Conservation (phyloP, 2,329 filamentous ascomycete genomes). For the Xylariaceae sp. region DNA sequence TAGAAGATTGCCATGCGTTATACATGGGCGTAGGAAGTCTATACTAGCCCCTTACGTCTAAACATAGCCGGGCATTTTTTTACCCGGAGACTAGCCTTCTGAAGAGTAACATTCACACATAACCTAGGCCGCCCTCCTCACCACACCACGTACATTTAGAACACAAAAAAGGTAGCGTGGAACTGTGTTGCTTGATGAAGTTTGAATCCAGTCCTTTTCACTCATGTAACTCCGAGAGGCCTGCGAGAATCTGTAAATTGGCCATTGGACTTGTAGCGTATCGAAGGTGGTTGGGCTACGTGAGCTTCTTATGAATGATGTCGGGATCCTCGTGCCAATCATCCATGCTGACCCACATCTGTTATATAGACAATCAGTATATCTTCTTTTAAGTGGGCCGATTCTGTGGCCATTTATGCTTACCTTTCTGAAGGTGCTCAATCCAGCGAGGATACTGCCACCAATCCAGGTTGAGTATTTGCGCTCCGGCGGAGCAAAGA, state of each 20-base stretch:
- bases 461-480: constrained; percentile 99
- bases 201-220: background rate
- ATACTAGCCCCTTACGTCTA: background rate
- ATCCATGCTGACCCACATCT: constrained; percentile 99
- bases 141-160: background rate
- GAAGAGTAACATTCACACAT: background rate
- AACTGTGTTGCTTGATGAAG: background rate
- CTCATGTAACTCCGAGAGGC: background rate
- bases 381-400: background rate
- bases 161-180: background rate
- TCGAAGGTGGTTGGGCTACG: constrained; percentile 42
- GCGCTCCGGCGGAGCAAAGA: constrained; percentile 92
- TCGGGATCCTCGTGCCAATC: constrained; percentile 99
- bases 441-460: constrained; percentile 88
- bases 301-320: constrained; percentile 97
- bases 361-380: constrained; percentile 11
- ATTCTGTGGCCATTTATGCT: constrained; percentile 24
- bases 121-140: background rate
- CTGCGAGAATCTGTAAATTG: background rate
- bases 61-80: background rate
- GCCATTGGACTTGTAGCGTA: constrained; percentile 1
- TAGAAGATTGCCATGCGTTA: constrained; percentile 2
- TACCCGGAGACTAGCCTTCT: background rate
- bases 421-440: constrained; percentile 98
- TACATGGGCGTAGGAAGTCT: constrained; percentile 1